Percentiles rank a stretch among this genome's conserved stretches.
Conservation (phyloP, 768 basidiomycete species). For the Boletus sensibilis region DNA sequence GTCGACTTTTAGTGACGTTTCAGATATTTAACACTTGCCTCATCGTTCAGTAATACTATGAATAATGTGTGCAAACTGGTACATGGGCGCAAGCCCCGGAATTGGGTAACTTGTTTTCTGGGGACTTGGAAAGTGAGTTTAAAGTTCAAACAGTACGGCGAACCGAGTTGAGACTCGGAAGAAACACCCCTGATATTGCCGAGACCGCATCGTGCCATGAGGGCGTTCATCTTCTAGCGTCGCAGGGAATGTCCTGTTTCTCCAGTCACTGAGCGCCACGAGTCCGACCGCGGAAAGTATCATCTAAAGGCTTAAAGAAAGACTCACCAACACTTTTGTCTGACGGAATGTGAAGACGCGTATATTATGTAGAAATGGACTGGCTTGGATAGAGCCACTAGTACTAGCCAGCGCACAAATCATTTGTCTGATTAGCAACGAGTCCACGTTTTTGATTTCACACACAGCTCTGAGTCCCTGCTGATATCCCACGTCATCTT, state of each 20-base stretch:
- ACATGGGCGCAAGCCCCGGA: neutral
- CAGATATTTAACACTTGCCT: neutral
- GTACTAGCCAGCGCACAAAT: neutral
- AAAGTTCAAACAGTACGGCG: too few relatives aligned
- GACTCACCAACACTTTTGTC: neutral
- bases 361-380: neutral
- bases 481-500: constrained; percentile 24
- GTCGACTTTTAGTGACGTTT: neutral
- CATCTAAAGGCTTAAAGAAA: neutral
- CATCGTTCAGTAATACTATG: neutral
- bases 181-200: neutral
- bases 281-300: neutral
- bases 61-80: neutral
- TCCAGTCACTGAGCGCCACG: neutral
- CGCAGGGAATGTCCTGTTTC: neutral
- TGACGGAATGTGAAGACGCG: neutral
- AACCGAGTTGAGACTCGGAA: neutral
- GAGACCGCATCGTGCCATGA: neutral
- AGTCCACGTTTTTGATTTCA: neutral
- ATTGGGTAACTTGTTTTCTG: neutral
- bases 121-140: neutral
- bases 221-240: neutral
- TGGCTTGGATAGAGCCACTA: neutral
- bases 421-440: neutral
- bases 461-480: neutral